Base-by-base conservation (phyloP, 768 basidiomycete species). In the Termitomyces sp. region DNA sequence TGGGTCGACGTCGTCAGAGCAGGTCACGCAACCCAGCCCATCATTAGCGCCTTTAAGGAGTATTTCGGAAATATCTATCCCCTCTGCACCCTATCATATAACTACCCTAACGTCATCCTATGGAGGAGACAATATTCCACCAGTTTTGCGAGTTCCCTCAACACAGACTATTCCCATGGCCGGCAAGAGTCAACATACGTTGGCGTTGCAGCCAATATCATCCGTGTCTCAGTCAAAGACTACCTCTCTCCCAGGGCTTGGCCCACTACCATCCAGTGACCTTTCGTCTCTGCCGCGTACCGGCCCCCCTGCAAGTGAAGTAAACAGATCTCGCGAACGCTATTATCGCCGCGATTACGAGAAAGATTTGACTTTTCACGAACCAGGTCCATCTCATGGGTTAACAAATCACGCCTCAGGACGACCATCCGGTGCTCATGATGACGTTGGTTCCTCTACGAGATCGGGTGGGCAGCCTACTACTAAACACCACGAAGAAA, bases 271-370 rank as follows among this genome's bases (percentile, higher is more conserved):
- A 37, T 14, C 22, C 20, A 10, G 10, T 26, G 26, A 29, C 20
- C 43, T 31, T 48, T 26, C 24, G 22, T 47, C 49, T 39, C 2
- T 9, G 10, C 3, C 50, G 26, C 53, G 20, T 29, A 26, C 22
- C 7, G 31, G 49, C 26, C 36, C 50, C 41, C 18, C 52, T 41
- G 26, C 42, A 34, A 22, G 31, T 20, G 53, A 48, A 27, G n/a
- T 52, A 52, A 41, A 13, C 27, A 57, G 9, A 29, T 31, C 36
- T 24, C 59, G 58, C 32, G 34, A 57, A 4, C 53, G 56, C 6
- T 64, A 72, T 51, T 74, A 71, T 41, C 67, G 74, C 41, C 69
- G 66, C 36, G 62, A 74, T 56, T 73, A 79, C 68, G 73, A 69
- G 53, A 59, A 51, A 26, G 42, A 55, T 55, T 9, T 26, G 18